Conservation (phyloP, 176 grass and related monocot genomes). For the Rhynchospora pubera region DNA sequence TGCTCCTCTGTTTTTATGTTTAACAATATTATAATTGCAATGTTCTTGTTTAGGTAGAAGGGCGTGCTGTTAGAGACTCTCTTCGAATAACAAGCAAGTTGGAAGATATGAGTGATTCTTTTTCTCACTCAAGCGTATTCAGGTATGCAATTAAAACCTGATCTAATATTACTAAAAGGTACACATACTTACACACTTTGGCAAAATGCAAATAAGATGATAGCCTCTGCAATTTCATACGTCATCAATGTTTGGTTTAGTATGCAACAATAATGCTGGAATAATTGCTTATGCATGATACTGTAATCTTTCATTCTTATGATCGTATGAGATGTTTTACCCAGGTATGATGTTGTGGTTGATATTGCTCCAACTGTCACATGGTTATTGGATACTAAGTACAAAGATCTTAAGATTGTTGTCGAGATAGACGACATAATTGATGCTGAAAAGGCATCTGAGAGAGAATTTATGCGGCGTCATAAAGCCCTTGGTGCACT, state of each 20-base stretch:
- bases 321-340: conserved; percentile 17
- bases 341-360: conserved; percentile 81
- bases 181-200: not conserved
- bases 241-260: not conserved
- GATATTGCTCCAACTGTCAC: conserved; percentile 63
- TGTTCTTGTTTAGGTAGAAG: conserved; percentile 52
- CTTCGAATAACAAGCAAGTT: conserved; percentile 69
- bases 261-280: not conserved
- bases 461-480: conserved; percentile 59
- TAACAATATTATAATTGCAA: conserved; percentile 12
- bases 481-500: conserved; percentile 73
- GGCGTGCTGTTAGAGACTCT: conserved; percentile 88
- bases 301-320: not conserved
- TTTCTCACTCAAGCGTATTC: conserved; percentile 61
- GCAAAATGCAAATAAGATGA: conserved; percentile 3
- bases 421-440: conserved; percentile 84
- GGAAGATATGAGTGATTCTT: conserved; percentile 58
- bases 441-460: conserved; percentile 57
- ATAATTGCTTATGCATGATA: not conserved
- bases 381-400: conserved; percentile 79
- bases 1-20: conserved; percentile 17
- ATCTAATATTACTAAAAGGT: not conserved
- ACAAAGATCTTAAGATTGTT: conserved; percentile 86
- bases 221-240: not conserved
- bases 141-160: conserved; percentile 38